Conservation (phyloP, 805 yeast genomes). For the Ogataea saltuana region DNA sequence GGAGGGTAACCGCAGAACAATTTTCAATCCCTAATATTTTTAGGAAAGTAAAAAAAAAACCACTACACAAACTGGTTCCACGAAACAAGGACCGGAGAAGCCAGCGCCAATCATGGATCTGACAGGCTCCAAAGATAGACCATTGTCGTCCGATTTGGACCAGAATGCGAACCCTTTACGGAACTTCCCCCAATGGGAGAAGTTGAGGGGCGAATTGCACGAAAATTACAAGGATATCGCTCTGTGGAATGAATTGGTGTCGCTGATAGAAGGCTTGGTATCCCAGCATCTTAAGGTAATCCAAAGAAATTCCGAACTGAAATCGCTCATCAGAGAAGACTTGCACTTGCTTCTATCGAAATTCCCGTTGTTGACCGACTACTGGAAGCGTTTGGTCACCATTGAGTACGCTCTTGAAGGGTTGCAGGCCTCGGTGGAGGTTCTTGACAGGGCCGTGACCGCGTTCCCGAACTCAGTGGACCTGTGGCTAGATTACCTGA, state of each 20-base stretch:
- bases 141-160: not conserved
- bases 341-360: conserved; percentile 46
- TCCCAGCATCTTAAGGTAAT: conserved; percentile 23
- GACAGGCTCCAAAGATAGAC: not conserved
- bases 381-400: conserved; percentile 65
- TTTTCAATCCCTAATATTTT: too few relatives aligned
- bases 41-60: too few relatives aligned
- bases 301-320: conserved; percentile 18
- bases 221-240: conserved; percentile 27
- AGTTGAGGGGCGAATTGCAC: conserved; percentile 18
- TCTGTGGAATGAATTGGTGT: conserved; percentile 31
- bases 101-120: conserved; percentile 1
- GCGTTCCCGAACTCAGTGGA: conserved; percentile 61
- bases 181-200: conserved; percentile 34
- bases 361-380: conserved; percentile 59
- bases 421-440: conserved; percentile 46
- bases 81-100: too few relatives aligned
- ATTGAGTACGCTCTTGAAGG: conserved; percentile 60
- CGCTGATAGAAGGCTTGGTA: conserved; percentile 27
- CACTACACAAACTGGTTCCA: not conserved
- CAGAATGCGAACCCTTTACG: conserved; percentile 9
- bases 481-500: conserved; percentile 67
- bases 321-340: conserved; percentile 27
- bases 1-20: too few relatives aligned
- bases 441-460: conserved; percentile 46